Base-by-base conservation (phyloP, 331 rosid genomes). In the Rosa hybrid region DNA sequence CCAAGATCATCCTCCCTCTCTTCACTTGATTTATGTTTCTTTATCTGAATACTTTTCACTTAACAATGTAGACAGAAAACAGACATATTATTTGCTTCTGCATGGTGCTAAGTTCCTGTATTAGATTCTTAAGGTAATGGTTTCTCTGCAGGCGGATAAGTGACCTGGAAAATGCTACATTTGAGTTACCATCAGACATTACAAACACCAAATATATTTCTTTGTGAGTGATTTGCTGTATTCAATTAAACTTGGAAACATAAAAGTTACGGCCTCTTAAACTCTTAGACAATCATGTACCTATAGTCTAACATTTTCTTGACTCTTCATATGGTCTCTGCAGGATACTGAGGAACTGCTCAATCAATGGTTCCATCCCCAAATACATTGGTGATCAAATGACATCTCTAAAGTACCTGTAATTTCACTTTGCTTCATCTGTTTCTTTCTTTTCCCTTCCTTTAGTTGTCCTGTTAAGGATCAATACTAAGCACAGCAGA, bases 321-420 rank as follows among this genome's bases (percentile, higher is more conserved):
- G 5, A 14, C 57, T 16, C 57, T 51, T 51, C 14, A 10, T 48
- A 48, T 48, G 51, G 51, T 48, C 2, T 48, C 30, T 27, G 30
- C 30, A 27, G 30, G 30, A 1, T 68, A 51, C 44, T 84, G 74
- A 81, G 84, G 42, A 81, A 81, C 50, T 77, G 80, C 53, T 68
- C 64, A 39, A 81, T 78, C 23, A 57, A 39, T 34, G 80, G 44
- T 17, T 4, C 18, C 3, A 74, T 77, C 23, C 80, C 82, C 4
- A 21, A 23, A 2, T 38, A 64, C 23, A 68, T 49, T 65, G 46
- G 81, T 25, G 60, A 62, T 51, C 8, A 51, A 50, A 46, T 79
- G 81, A 8, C 27, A 62, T 75, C 77, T 71, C 53, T 68, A 56
- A 8, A 4, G 2, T 70, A 71, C 72, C 27, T 77, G 62, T 68